Base-by-base conservation (phyloP, 2,329 filamentous ascomycete species). In the Fusarium foetens region DNA sequence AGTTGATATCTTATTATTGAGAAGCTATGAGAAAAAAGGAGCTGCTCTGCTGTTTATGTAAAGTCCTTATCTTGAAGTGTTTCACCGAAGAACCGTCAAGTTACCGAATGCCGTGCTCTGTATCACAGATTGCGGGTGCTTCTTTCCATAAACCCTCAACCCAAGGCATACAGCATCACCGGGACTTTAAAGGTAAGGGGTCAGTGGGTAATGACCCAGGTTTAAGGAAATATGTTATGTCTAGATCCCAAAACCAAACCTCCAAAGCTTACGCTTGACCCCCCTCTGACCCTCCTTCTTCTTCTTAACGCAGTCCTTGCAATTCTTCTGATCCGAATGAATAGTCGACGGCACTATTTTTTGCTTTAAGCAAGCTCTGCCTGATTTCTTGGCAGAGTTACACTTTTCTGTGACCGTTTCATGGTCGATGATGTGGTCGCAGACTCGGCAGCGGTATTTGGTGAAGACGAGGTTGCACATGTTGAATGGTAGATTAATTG, bases 381-480 rank as follows among this genome's bases (percentile, higher is more conserved):
- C 11, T 0, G 19, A 23, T 3, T 55, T 8, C 19, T 21, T 33
- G 14, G 49, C 42, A 10, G 17, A 12, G 41, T 31, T 13, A 5
- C 63, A 66, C 31, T 36, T 17, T 14, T 38, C 23, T 14, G 38
- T 57, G 6, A 25, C n/a, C 17, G 12, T 57, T 9, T 49, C 36
- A 12, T 57, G 48, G 43, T 29, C 33, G 19, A 66, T 23, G 14
- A 66, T 38, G 11, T 25, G 25, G 17, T 33, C 19, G 9, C 58
- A 66, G 12, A 27, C 43, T 23, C 38, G 36, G 19, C 63, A 66
- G 25, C 36, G 38, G 19, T 57, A 49, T n/a, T 66, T 64, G 9
- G 38, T 36, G 16, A 66, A 57, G 17, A 29, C n/a, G 39, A 57
- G 41, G 17, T 33, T 49, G 31, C 63, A 66, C 63, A 66, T 66